Base-by-base conservation (phyloP, 2,329 filamentous ascomycete species). In the Didymella pinodella region DNA sequence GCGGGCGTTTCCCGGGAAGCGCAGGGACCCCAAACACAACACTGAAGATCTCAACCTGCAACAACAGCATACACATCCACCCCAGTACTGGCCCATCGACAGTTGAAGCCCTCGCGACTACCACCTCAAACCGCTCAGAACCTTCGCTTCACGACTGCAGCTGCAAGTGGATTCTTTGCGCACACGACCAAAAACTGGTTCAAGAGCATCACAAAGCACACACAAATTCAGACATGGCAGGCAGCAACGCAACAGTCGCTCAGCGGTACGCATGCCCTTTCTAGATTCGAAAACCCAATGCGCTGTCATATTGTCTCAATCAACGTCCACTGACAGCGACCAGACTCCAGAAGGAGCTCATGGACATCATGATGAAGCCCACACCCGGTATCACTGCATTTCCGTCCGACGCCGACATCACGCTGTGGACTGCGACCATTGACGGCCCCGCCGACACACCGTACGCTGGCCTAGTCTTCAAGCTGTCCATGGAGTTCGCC, bases 341-440 rank as follows among this genome's bases (percentile, higher is more conserved):
- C 74, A 98, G 95, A 72, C 85, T 99, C 57, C 95, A 99, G 80
- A 96, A 93, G 48, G 95, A 99, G 80, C 86, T 99, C 68, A 98
- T 99, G 94, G 90, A 95, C 78, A 88, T 99, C 69, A 98, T 99
- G 95, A 93, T 93, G 70, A 93, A 93, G 41, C 90, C 93, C 1
- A 93, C 94, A 0, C 92, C 93, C 14, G 95, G 95, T 66, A 89
- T 98, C 73, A 97, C 93, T 55, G 96, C 96, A 64, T 99, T 99
- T 78, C 95, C 95, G 28, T 90, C 92, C 59, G 92, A 96, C 75
- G 91, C 92, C 76, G 95, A 97, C 82, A 88, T 96, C 71, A 69
- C 66, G 0, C 88, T 88, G 34, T 99, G 95, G 95, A 93, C 89
- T 38, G 96, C 92, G 48, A 99, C 95, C 44, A 96, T 99, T 76